phyloP scores from a whole-genome alignment of 139 green algal genomes.

The Chlorella sp. region DNA sequence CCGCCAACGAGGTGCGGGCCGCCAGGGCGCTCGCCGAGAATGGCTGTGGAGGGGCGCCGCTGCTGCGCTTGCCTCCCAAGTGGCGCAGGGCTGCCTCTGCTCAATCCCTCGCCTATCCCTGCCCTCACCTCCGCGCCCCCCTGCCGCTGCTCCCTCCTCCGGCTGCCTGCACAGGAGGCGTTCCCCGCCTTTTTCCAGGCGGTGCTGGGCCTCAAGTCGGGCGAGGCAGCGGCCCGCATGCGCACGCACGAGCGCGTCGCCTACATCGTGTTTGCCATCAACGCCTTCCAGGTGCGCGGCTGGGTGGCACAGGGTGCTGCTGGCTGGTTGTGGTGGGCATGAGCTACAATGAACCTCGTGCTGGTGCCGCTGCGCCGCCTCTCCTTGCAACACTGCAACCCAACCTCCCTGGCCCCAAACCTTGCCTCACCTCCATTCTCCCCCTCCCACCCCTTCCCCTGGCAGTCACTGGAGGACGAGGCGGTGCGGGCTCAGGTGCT shows the following conservation, averaged over 20 bases:
- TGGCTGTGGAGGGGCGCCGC: too few relatives aligned
- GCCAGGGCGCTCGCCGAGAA: too few relatives aligned
- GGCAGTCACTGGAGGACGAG: slow-evolving; percentile 85
- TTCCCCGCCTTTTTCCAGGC: slow-evolving; percentile 81
- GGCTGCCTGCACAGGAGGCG: slow-evolving; percentile 49
- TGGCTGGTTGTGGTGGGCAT: neutral
- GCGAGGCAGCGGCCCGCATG: slow-evolving; percentile 4
- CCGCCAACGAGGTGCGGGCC: neutral
- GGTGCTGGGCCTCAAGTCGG: slow-evolving; percentile 68
- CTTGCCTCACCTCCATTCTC: neutral
- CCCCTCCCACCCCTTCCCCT: too few relatives aligned
- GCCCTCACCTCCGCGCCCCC: too few relatives aligned
- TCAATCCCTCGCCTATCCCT: too few relatives aligned
- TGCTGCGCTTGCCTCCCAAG: too few relatives aligned
- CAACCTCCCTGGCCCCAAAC: too few relatives aligned
- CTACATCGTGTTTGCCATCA: slow-evolving; percentile 89
- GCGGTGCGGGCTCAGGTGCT: slow-evolving; percentile 74
- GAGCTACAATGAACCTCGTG: too few relatives aligned
- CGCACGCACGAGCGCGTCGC: slow-evolving; percentile 69
- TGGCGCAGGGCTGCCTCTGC: too few relatives aligned
- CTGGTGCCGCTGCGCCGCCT: too few relatives aligned
- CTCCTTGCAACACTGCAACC: too few relatives aligned
- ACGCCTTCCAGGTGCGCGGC: slow-evolving; percentile 78
- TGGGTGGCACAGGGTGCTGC: neutral
- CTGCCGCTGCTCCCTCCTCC: too few relatives aligned